phyloP scores from a whole-genome alignment of 352 stramenopile species.

The Phytophthora cryptogea region DNA sequence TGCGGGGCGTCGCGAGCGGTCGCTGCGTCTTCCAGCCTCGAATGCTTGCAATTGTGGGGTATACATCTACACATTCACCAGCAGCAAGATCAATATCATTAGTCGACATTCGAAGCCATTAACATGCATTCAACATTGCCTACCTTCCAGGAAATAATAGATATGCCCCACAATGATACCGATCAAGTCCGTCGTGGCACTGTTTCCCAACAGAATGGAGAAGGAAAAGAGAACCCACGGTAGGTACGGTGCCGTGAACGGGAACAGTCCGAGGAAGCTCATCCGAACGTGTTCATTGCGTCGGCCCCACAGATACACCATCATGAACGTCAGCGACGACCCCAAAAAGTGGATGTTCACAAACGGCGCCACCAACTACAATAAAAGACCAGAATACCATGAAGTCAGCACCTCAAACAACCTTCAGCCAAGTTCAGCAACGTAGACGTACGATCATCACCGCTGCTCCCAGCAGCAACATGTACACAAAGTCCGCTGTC shows the following conservation, averaged over 20 bases:
- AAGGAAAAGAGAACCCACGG: slow-evolving; percentile 98
- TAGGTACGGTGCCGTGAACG: slow-evolving; percentile 98
- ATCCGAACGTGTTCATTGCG: slow-evolving; percentile 96
- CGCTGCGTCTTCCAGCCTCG: slow-evolving; percentile 93
- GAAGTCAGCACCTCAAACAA: neutral
- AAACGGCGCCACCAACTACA: slow-evolving; percentile 94
- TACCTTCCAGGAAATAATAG: slow-evolving; percentile 99
- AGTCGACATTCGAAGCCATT: neutral
- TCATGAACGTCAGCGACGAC: slow-evolving; percentile 99
- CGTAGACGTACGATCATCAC: slow-evolving; percentile 91
- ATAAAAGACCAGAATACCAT: slow-evolving; percentile 5
- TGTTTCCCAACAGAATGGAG: slow-evolving; percentile 95
- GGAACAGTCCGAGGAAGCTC: slow-evolving; percentile 97
- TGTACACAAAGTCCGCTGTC: slow-evolving; percentile 97
- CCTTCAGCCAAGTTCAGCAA: neutral
- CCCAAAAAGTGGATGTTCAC: slow-evolving; percentile 98
- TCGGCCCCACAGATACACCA: slow-evolving; percentile 99
- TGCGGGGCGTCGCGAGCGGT: slow-evolving; percentile 90
- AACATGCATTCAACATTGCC: neutral
- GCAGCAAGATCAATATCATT: slow-evolving; percentile 11
- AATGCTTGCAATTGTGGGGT: slow-evolving; percentile 96
- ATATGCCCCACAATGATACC: slow-evolving; percentile 99
- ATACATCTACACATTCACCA: slow-evolving; percentile 89
- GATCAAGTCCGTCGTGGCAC: slow-evolving; percentile 96
- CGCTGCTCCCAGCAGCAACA: slow-evolving; percentile 95